These are phyloP conservation scores for Leptodontidium sp. DNA, from an alignment of 2,329 filamentous ascomycete genomes.

Conservation along the genomic window DNA sequence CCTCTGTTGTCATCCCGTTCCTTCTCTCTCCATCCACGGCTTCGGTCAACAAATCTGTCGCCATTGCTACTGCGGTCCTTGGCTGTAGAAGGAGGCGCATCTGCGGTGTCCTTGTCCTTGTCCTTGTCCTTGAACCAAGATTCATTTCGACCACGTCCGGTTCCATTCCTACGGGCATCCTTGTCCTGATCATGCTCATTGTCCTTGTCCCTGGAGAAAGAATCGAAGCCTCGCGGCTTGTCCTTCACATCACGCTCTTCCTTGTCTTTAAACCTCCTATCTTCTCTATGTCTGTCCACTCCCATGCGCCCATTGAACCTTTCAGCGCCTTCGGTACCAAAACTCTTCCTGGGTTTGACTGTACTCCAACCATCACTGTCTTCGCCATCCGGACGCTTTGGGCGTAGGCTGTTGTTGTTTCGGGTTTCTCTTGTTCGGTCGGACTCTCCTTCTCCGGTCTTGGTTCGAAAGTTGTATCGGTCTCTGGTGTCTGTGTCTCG, in stretches of 20 bases:
- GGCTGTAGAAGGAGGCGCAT: constrained; percentile 39
- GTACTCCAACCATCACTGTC: constrained; percentile 79
- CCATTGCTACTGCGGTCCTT: constrained; percentile 47
- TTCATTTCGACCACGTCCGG: constrained; percentile 71
- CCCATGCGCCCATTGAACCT: constrained; percentile 73
- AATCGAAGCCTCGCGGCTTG: constrained; percentile 59
- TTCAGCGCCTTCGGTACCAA: constrained; percentile 75
- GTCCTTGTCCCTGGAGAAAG: constrained; percentile 56
- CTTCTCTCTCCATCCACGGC: constrained; percentile 51
- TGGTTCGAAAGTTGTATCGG: constrained; percentile 66
- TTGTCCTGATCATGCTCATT: constrained; percentile 58
- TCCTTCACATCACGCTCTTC: constrained; percentile 64
- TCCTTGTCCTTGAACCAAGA: constrained; percentile 71
- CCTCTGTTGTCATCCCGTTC: constrained; percentile 48
- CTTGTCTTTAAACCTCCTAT: constrained; percentile 56
- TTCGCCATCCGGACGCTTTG: constrained; percentile 61
- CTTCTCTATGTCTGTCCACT: constrained; percentile 53
- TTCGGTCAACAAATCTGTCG: constrained; percentile 46
- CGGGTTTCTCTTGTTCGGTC: constrained; percentile 60
- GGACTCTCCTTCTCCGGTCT: constrained; percentile 59
- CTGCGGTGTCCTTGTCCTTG: constrained; percentile 53
- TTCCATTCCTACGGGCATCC: constrained; percentile 68
- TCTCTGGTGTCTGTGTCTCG: constrained; percentile 63
- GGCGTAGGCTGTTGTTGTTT: constrained; percentile 56
- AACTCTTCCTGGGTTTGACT: constrained; percentile 77